Percentiles rank a stretch among this genome's conserved stretches.
Conservation (phyloP, 2,329 filamentous ascomycete genomes). For the Stagonosporopsis chrysanthemi region DNA sequence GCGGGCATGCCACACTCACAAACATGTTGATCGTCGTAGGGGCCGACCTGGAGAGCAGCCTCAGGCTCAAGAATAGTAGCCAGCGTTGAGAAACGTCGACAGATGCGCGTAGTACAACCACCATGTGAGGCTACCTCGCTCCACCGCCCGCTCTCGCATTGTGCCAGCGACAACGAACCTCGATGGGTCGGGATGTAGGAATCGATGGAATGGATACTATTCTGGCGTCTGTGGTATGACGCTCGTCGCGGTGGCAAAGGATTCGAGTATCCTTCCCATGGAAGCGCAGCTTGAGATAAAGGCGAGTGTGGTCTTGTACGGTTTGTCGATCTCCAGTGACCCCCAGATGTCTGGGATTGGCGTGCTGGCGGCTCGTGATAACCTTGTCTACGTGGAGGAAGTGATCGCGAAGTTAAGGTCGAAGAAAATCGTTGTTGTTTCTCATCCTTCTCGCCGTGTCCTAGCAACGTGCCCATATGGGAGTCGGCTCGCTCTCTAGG, state of each 20-base stretch:
- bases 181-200: neutral
- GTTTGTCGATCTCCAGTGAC: neutral
- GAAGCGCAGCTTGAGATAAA: neutral
- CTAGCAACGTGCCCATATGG: neutral
- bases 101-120: constrained; percentile 5
- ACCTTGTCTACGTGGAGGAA: too few relatives aligned
- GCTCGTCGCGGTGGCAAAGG: neutral
- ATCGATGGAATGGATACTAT: neutral
- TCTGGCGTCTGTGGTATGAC: constrained; percentile 2
- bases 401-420: neutral
- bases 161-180: constrained; percentile 1
- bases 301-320: neutral
- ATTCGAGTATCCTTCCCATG: neutral
- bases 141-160: constrained; percentile 15
- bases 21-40: neutral
- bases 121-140: constrained; percentile 12
- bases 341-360: neutral
- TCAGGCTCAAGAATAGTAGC: constrained; percentile 21
- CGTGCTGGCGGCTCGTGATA: neutral
- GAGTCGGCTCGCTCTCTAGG: too few relatives aligned
- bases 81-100: constrained; percentile 15
- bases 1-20: neutral
- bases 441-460: neutral
- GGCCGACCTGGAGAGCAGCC: neutral
- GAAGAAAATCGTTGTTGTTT: neutral